Percentiles rank a stretch among this genome's conserved stretches.
These are phyloP conservation scores for Suhomyces taliae DNA, from an alignment of 1,139 yeast species.

Conservation along the genomic window DNA sequence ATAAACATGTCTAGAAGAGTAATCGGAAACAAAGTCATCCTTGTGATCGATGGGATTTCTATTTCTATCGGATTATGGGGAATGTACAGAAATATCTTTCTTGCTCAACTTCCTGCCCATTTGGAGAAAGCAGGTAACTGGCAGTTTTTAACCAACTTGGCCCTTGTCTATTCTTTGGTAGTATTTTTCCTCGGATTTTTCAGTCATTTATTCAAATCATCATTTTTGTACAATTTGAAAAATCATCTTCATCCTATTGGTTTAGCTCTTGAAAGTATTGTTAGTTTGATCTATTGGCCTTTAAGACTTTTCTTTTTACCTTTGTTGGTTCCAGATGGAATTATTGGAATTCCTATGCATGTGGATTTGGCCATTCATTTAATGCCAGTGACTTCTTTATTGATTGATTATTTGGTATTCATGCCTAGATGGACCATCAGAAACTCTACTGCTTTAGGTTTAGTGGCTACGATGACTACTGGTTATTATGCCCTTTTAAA, in stretches of 20 bases:
- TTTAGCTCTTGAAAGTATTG: slow-evolving; percentile 57
- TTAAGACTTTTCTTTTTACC: slow-evolving; percentile 51
- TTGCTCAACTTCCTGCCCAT: slow-evolving; percentile 42
- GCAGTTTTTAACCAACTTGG: slow-evolving; percentile 68
- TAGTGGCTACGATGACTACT: slow-evolving; percentile 39
- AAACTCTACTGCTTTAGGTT: slow-evolving; percentile 37
- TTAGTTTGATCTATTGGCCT: slow-evolving; percentile 67
- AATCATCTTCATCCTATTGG: slow-evolving; percentile 50
- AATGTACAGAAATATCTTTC: slow-evolving; percentile 18
- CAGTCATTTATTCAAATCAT: slow-evolving; percentile 35
- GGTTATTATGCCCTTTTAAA: slow-evolving; percentile 57
- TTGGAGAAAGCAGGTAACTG: slow-evolving; percentile 58
- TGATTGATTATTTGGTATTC: slow-evolving; percentile 55
- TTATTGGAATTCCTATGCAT: slow-evolving; percentile 40
- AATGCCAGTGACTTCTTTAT: slow-evolving; percentile 53
- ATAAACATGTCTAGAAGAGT: slow-evolving; percentile 19
- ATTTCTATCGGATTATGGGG: slow-evolving; percentile 35
- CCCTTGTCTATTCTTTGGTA: slow-evolving; percentile 48
- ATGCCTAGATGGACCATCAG: slow-evolving; percentile 49
- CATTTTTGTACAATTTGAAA: slow-evolving; percentile 28
- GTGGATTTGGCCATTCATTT: slow-evolving; percentile 61
- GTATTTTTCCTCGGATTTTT: slow-evolving; percentile 43
- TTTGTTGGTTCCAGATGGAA: slow-evolving; percentile 35
- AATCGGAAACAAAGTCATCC: slow-evolving; percentile 33
- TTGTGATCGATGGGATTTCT: slow-evolving; percentile 27